Evolutionary conservation across 1,284 basidiomycete genomes (phyloP).

Genomic region (Naganishia albida): DNA sequence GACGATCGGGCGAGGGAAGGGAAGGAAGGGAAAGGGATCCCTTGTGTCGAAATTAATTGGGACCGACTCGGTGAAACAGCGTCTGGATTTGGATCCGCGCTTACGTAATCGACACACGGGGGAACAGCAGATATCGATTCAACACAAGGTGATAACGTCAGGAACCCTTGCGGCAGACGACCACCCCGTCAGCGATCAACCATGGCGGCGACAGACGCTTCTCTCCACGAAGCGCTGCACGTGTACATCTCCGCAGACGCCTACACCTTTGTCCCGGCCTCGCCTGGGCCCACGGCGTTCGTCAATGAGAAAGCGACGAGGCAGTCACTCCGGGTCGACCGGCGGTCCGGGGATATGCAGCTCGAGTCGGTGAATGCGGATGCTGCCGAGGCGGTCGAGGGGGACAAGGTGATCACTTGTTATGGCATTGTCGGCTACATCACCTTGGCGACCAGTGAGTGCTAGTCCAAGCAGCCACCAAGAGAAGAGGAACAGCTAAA

Average conservation of each 20-base stretch:
- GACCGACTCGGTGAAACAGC: too few species aligned
- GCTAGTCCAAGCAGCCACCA: background rate
- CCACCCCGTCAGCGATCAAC: too few species aligned
- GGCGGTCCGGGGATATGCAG: constrained; percentile 44
- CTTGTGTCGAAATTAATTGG: too few species aligned
- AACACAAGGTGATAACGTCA: too few species aligned
- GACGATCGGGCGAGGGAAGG: background rate
- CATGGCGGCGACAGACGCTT: too few species aligned
- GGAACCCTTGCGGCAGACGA: too few species aligned
- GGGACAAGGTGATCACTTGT: constrained; percentile 57
- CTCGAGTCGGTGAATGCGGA: background rate
- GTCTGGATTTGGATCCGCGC: too few species aligned
- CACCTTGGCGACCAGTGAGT: constrained; percentile 78
- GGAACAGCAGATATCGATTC: too few species aligned
- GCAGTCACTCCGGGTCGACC: constrained; percentile 54
- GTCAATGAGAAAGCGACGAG: constrained; percentile 48
- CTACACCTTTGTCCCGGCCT: constrained; percentile 53
- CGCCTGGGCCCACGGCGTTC: constrained; percentile 35
- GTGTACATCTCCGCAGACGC: constrained; percentile 52
- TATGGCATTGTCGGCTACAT: constrained; percentile 87
- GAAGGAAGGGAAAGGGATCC: too few species aligned
- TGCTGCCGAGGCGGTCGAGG: constrained; percentile 45
- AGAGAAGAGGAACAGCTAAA: background rate
- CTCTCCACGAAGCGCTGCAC: constrained; percentile 53
- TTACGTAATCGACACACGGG: too few species aligned